phyloP scores from a whole-genome alignment of 2,329 filamentous ascomycete genomes.

The Monilinia fructigena region DNA sequence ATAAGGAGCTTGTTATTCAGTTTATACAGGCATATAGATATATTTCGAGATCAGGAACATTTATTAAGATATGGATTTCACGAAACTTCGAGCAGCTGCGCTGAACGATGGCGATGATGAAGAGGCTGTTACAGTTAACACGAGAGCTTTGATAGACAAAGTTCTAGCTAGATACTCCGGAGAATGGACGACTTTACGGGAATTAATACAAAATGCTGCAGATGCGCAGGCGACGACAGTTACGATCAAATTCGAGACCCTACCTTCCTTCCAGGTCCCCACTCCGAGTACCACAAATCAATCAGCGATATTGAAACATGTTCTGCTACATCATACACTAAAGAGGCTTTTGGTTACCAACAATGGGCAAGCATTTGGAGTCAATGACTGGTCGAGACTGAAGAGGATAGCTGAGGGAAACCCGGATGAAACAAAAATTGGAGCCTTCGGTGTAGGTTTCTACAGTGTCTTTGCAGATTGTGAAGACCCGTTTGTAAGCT shows the following conservation, averaged over 20 bases:
- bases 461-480: slow-evolving; percentile 99
- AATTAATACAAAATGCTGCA: slow-evolving; percentile 97
- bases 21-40: background rate
- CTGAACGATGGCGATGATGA: slow-evolving; percentile 85
- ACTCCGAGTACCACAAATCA: slow-evolving; percentile 60
- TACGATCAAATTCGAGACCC: slow-evolving; percentile 86
- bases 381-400: slow-evolving; percentile 87
- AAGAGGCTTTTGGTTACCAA: slow-evolving; percentile 88
- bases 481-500: slow-evolving; percentile 95
- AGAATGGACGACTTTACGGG: slow-evolving; percentile 86
- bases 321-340: slow-evolving; percentile 79
- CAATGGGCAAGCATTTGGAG: slow-evolving; percentile 81
- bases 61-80: slow-evolving; percentile 62
- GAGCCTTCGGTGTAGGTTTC: slow-evolving; percentile 96
- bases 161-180: slow-evolving; percentile 94
- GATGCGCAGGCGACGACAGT: slow-evolving; percentile 91
- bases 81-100: slow-evolving; percentile 79
- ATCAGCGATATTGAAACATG: slow-evolving; percentile 76
- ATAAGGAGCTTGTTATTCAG: background rate
- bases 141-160: slow-evolving; percentile 94
- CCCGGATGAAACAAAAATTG: slow-evolving; percentile 98
- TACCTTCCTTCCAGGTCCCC: slow-evolving; percentile 77
- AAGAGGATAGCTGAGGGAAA: slow-evolving; percentile 99
- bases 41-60: background rate
- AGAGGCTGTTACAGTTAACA: slow-evolving; percentile 97